Percentiles rank a stretch among this genome's conserved stretches.
These are phyloP conservation scores for Senecio squalidus DNA, from an alignment of 140 eudicot species.

Conservation along the genomic window DNA sequence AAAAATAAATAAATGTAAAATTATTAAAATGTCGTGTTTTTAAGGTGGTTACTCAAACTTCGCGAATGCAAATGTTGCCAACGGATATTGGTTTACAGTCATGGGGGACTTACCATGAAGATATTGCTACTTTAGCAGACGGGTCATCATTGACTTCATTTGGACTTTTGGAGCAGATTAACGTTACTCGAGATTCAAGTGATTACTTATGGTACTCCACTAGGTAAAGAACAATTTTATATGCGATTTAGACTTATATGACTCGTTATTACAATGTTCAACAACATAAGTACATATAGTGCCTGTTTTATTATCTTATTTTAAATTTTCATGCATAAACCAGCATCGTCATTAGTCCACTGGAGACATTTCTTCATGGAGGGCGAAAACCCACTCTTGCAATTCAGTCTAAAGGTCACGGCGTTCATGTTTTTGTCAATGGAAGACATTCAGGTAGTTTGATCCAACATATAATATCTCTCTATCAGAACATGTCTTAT, in stretches of 20 bases:
- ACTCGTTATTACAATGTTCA: no score
- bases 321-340: slow-evolving; percentile 12
- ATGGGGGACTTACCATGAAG: slow-evolving; percentile 72
- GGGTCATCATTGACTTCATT: slow-evolving; percentile 40
- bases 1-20: slow-evolving; percentile 4
- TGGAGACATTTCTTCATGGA: slow-evolving; percentile 55
- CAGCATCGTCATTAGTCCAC: slow-evolving; percentile 52
- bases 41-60: slow-evolving; percentile 75
- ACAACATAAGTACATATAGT: no score
- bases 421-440: slow-evolving; percentile 62
- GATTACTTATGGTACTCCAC: slow-evolving; percentile 95
- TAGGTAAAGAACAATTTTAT: no score
- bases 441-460: slow-evolving; percentile 65
- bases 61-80: slow-evolving; percentile 60
- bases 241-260: no score
- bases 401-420: slow-evolving; percentile 75
- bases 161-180: slow-evolving; percentile 84
- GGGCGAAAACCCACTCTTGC: slow-evolving; percentile 60
- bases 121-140: slow-evolving; percentile 41
- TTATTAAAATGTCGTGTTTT: not conserved
- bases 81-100: slow-evolving; percentile 46
- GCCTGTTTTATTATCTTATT: not conserved
- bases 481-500: not conserved
- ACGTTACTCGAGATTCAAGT: slow-evolving; percentile 74
- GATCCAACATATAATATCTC: not conserved